Percentiles rank a stretch among this genome's conserved stretches.
phyloP scores from a whole-genome alignment of 305 asterid species.

The Andrographis paniculata region DNA sequence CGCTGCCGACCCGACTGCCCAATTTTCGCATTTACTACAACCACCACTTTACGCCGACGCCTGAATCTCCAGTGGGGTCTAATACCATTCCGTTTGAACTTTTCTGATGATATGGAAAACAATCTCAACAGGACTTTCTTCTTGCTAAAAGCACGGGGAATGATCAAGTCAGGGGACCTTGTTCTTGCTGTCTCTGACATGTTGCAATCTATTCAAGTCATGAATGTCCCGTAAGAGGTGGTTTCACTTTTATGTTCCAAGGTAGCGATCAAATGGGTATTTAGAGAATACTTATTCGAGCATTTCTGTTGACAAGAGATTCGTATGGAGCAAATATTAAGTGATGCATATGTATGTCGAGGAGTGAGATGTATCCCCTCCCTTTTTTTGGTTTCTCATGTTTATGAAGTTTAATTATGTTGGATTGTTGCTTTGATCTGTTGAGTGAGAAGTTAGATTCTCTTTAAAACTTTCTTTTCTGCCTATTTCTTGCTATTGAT shows the following conservation, averaged over 20 bases:
- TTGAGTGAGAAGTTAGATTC: slow-evolving; percentile 16
- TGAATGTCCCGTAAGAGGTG: slow-evolving; percentile 70
- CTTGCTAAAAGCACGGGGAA: slow-evolving; percentile 85
- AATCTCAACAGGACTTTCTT: slow-evolving; percentile 88
- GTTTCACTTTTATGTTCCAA: slow-evolving; percentile 1
- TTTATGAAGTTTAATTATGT: slow-evolving; percentile 3
- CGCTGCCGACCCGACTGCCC: slow-evolving; percentile 99
- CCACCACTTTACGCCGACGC: slow-evolving; percentile 85
- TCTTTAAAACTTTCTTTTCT: slow-evolving; percentile 1
- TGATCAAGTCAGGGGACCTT: slow-evolving; percentile 90
- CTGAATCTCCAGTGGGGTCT: slow-evolving; percentile 97
- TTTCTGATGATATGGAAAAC: slow-evolving; percentile 91
- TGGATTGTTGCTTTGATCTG: slow-evolving; percentile 15
- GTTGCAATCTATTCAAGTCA: slow-evolving; percentile 94
- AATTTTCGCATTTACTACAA: slow-evolving; percentile 84
- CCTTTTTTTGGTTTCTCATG: slow-evolving; percentile 8
- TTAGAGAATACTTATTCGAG: too few relatives aligned
- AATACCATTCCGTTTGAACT: slow-evolving; percentile 88
- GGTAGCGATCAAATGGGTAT: too few relatives aligned
- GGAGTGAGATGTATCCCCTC: slow-evolving; percentile 18
- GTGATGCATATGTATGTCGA: slow-evolving; percentile 20
- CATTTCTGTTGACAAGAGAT: too few relatives aligned
- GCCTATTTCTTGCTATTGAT: too few relatives aligned
- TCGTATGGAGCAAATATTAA: slow-evolving; percentile 3
- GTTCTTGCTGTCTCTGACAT: slow-evolving; percentile 92